Evolutionary conservation across 768 basidiomycete genomes (phyloP).

Genomic region (Lactarius vividus): DNA sequence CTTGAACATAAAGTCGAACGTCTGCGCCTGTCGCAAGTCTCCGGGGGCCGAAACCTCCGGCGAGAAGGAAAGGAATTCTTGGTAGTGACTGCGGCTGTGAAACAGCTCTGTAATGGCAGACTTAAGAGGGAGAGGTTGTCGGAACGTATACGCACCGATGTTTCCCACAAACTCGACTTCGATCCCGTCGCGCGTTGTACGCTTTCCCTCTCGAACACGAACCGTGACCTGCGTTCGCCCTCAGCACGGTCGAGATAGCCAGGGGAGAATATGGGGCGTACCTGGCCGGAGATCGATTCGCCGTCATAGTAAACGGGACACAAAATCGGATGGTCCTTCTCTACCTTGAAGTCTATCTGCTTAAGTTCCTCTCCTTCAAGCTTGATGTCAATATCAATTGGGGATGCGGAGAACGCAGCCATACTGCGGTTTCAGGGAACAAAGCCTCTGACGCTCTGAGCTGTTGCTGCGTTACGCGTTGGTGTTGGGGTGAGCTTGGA

Average conservation of each 20-base stretch:
- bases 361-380: constrained; percentile 86
- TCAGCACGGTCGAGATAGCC: background rate
- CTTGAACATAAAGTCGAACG: constrained; percentile 96
- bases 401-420: constrained; percentile 87
- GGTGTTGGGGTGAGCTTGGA: background rate
- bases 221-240: constrained; percentile 62
- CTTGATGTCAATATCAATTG: constrained; percentile 88
- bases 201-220: constrained; percentile 92
- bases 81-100: constrained; percentile 97
- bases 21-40: constrained; percentile 95
- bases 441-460: background rate
- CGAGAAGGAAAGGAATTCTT: constrained; percentile 93
- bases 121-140: too few species aligned
- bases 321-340: constrained; percentile 80
- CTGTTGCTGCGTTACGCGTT: background rate
- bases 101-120: constrained; percentile 63
- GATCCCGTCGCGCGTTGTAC: constrained; percentile 88
- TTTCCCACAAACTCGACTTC: constrained; percentile 97
- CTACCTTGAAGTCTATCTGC: constrained; percentile 84
- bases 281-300: constrained; percentile 87
- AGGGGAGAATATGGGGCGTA: constrained; percentile 35
- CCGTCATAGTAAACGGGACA: constrained; percentile 97
- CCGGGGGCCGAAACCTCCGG: constrained; percentile 96
- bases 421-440: constrained; percentile 38
- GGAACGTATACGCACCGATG: constrained; percentile 63